Conservation (phyloP, 2,329 filamentous ascomycete species). For the Paracoccidioides brasiliensis region DNA sequence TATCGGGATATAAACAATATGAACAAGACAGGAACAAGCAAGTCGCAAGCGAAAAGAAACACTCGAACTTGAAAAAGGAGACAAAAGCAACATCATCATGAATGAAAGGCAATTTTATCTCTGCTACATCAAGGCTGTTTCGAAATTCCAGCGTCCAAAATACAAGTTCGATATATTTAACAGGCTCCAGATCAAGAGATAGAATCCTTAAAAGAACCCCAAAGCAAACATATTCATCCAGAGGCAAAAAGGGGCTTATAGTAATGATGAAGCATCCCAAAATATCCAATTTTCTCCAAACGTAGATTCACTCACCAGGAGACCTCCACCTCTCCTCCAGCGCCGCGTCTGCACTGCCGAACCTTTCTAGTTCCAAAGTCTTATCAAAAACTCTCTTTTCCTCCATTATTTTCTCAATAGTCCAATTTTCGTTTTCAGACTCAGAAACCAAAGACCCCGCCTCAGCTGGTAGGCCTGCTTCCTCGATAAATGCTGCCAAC, state of each 20-base stretch:
- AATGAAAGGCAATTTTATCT: neutral
- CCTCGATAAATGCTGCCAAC: constrained; percentile 43
- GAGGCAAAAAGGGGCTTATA: neutral
- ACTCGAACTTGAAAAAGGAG: neutral
- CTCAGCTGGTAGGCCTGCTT: constrained; percentile 42
- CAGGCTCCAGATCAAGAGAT: too few relatives aligned
- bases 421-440: constrained; percentile 32
- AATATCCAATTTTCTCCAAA: neutral
- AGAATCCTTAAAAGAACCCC: neutral
- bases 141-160: too few relatives aligned
- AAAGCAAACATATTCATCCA: neutral
- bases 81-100: neutral
- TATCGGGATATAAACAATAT: too few relatives aligned
- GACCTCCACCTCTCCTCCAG: constrained; percentile 30
- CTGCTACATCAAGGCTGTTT: neutral
- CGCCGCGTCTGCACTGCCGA: constrained; percentile 29
- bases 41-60: neutral
- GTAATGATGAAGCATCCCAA: neutral
- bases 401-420: constrained; percentile 46
- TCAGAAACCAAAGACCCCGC: constrained; percentile 22
- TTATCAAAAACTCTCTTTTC: constrained; percentile 48
- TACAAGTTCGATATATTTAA: too few relatives aligned
- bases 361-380: constrained; percentile 42
- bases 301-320: constrained; percentile 27
- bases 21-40: neutral